Evolutionary conservation across 2,329 filamentous ascomycete genomes (phyloP), one percentile per base, ranked within the genome.

Genomic region (Colletotrichum sidae): DNA sequence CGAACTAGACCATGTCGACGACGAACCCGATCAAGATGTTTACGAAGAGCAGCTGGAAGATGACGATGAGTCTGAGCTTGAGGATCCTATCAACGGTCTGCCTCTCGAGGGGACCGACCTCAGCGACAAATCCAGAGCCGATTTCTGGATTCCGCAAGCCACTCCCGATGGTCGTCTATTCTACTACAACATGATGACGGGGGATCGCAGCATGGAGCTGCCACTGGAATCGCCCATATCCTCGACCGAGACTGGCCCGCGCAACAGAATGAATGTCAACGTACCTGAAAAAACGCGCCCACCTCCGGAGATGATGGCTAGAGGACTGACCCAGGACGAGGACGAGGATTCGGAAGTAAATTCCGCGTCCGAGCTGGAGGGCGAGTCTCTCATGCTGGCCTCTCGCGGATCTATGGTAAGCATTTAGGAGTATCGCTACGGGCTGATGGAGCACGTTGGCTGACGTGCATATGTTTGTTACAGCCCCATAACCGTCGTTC

Each of bases 81-180:
- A 83, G 51, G 87, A 88, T 68, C 89, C 89, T 55, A 81, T 77
- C 17, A 87, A 70, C 75, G 83, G 86, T 65, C 78, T 92, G 54
- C 90, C 91, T 6, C 85, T 93, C 54, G 93, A 96, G 73, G 89
- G 89, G 54, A 83, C 84, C 17, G 86, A 86, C 50, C 78, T 78
- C 13, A 74, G 68, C 68, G 90, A 90, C 73, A 92, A 92, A 74
- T 94, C 96, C 71, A 90, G 95, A 76, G 94, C 95, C 50, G 95
- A 96, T 70, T 99, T 97, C 76, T 99, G 96, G 96, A 97, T 99
- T 70, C 96, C 96, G 15, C 96, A 99, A 81, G 96, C 94, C 12
- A 99, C 96, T 0, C 88, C 93, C 1, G 94, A 98, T 76, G 96
- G 96, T 58, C 88, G 94, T 61, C 80, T 99, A 33, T 99, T 96